A percentile compares a stretch with the other conserved stretches of the same genome.
These are phyloP conservation scores for carrot (Daucus carota) DNA, from an alignment of 129 eudicot genomes.

Conservation along the genomic window DNA sequence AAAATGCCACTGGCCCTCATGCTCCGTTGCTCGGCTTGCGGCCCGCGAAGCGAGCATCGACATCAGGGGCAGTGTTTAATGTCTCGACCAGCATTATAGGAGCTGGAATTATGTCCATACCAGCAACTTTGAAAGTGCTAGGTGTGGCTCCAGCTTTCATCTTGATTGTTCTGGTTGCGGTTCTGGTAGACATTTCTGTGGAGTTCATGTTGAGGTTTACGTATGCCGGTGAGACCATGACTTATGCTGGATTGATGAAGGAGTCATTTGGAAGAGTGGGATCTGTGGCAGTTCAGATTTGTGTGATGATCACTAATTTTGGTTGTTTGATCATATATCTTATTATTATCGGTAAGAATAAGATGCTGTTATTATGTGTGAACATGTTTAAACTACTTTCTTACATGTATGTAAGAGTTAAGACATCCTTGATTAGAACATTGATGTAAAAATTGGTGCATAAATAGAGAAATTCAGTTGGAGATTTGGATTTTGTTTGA, in stretches of 20 bases:
- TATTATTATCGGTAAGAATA: slow-evolving; percentile 67
- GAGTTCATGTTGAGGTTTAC: slow-evolving; percentile 71
- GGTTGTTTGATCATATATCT: slow-evolving; percentile 89
- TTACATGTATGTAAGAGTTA: not conserved
- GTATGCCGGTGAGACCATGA: slow-evolving; percentile 46
- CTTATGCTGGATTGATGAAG: slow-evolving; percentile 75
- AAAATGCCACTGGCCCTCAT: slow-evolving; percentile 16
- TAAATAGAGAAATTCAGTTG: no score
- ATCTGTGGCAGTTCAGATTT: slow-evolving; percentile 68
- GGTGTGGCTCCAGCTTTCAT: slow-evolving; percentile 76
- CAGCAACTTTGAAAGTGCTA: slow-evolving; percentile 82
- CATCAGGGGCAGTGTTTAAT: slow-evolving; percentile 80
- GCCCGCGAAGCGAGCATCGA: slow-evolving; percentile 39
- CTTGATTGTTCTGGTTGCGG: slow-evolving; percentile 50
- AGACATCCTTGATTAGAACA: no score
- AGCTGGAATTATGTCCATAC: slow-evolving; percentile 96
- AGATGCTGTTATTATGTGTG: no score
- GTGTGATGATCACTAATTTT: slow-evolving; percentile 57
- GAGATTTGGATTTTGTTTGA: no score
- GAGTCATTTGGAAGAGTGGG: slow-evolving; percentile 86
- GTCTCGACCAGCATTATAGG: slow-evolving; percentile 92
- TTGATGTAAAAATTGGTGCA: no score
- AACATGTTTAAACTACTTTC: no score
- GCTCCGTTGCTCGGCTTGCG: slow-evolving; percentile 37
- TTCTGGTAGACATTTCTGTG: slow-evolving; percentile 67